Percentiles rank a stretch among this genome's conserved stretches.
These are phyloP conservation scores for Calonectria honghensis DNA, from an alignment of 2,329 filamentous ascomycete species.

Conservation along the genomic window DNA sequence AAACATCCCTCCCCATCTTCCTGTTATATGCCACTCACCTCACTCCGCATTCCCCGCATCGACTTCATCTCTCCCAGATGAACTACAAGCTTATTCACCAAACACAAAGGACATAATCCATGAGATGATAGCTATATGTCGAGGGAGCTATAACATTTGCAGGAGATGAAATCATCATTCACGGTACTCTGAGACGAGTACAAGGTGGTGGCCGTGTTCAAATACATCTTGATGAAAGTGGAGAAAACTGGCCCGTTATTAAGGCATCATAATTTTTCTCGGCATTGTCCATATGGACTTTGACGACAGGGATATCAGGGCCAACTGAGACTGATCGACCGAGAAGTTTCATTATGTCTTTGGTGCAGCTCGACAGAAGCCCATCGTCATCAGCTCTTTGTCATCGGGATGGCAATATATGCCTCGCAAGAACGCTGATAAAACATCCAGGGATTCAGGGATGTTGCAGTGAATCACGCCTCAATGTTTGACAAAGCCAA, in stretches of 20 bases:
- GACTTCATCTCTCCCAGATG: background rate
- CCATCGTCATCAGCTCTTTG: background rate
- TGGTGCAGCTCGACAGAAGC: background rate
- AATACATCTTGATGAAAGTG: background rate
- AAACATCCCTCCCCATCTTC: background rate
- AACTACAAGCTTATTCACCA: background rate
- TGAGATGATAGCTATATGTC: background rate
- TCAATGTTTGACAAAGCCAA: background rate
- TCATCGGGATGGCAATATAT: background rate
- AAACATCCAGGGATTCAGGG: background rate
- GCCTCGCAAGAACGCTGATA: background rate
- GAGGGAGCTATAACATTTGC: background rate
- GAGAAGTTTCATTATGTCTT: background rate
- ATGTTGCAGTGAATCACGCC: background rate
- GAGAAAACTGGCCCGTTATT: background rate
- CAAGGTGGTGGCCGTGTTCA: background rate
- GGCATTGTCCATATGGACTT: background rate
- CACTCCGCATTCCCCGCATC: background rate
- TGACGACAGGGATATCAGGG: background rate
- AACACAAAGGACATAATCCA: background rate
- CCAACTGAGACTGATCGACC: background rate
- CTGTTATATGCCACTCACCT: background rate
- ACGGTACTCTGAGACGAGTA: background rate
- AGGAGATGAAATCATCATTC: background rate
- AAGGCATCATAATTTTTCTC: background rate